phyloP scores from a whole-genome alignment of 2,329 filamentous ascomycete species.

The Botrytis fragariae region DNA sequence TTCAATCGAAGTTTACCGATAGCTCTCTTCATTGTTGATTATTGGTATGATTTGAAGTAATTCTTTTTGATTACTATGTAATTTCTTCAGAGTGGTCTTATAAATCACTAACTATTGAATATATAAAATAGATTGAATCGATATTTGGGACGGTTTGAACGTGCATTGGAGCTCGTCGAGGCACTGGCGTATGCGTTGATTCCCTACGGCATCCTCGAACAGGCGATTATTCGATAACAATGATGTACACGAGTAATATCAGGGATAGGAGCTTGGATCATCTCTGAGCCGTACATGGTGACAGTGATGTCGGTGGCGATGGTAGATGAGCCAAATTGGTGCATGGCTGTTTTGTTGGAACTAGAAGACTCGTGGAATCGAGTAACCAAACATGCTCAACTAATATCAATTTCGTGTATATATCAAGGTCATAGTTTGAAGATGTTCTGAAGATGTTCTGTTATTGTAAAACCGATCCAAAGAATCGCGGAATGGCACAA shows the following conservation, averaged over 20 bases:
- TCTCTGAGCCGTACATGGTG: not conserved
- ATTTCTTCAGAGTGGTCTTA: not conserved
- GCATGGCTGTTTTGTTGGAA: not conserved
- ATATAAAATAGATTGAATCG: not conserved
- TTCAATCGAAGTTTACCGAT: not conserved
- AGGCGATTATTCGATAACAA: not conserved
- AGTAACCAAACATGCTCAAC: not conserved
- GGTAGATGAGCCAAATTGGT: not conserved
- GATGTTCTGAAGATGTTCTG: not conserved
- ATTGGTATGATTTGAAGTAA: not conserved
- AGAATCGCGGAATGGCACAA: not conserved
- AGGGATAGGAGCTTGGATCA: not conserved
- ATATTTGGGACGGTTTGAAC: not conserved
- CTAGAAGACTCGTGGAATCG: not conserved
- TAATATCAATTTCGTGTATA: not conserved
- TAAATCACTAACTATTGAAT: not conserved
- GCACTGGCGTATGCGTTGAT: not conserved
- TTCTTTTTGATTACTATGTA: not conserved
- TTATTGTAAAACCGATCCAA: not conserved
- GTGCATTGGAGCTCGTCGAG: not conserved
- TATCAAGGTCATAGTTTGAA: not conserved
- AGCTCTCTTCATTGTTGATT: constrained; percentile 7
- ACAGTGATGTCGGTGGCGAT: not conserved
- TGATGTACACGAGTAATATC: not conserved
- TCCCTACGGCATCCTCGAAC: not conserved